Percentiles rank a stretch among this genome's conserved stretches.
These are phyloP conservation scores for Coccomyxa subellipsoidea DNA, from an alignment of 163 green algal genomes.

Conservation along the genomic window DNA sequence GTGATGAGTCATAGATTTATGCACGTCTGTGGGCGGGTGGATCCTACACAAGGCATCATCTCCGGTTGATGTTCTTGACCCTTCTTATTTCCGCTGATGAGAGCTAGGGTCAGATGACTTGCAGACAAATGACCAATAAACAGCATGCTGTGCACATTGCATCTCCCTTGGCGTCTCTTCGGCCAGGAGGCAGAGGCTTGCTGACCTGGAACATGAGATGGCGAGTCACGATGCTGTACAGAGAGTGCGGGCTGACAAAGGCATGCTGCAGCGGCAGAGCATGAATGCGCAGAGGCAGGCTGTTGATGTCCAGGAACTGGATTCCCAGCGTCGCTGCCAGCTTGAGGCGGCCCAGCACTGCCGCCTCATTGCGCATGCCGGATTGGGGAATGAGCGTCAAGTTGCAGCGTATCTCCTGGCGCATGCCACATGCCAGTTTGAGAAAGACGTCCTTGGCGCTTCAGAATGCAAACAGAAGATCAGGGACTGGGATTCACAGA, in stretches of 20 bases:
- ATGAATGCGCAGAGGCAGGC: conserved; percentile 49
- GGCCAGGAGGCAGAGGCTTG: neutral
- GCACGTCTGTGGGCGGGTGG: no score
- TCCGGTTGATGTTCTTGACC: no score
- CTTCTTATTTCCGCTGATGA: no score
- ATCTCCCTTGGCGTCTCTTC: no score
- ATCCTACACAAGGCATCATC: no score
- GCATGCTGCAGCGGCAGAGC: conserved; percentile 46
- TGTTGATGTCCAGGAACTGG: conserved; percentile 52
- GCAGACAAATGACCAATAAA: no score
- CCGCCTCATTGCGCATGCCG: conserved; percentile 8
- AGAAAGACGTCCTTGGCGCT: no score
- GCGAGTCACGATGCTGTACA: conserved; percentile 35
- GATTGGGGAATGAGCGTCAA: conserved; percentile 36
- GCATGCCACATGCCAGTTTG: conserved; percentile 4
- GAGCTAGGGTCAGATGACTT: no score
- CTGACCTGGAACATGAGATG: conserved; percentile 33
- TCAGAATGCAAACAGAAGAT: no score
- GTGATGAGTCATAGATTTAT: no score
- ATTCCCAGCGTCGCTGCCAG: conserved; percentile 40
- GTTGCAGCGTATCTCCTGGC: conserved; percentile 40
- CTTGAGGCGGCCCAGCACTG: conserved; percentile 6
- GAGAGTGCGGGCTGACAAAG: conserved; percentile 36
- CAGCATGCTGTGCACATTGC: no score
- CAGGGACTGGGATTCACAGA: no score